phyloP scores from a whole-genome alignment of 495 filamentous ascomycete species.

The Penicillium canariense region DNA sequence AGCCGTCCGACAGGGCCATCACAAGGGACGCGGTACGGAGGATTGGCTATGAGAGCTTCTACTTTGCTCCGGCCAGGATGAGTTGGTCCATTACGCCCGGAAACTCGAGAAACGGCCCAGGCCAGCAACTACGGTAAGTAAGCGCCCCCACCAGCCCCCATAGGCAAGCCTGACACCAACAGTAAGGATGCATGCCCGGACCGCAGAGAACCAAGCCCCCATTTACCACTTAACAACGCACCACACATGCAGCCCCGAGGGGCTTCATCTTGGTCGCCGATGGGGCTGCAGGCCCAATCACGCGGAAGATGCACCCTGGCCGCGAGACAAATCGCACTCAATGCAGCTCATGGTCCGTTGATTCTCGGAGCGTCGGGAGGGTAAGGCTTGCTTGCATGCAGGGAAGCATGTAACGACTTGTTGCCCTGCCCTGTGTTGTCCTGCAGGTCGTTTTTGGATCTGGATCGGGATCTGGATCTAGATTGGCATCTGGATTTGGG shows the following conservation, averaged over 20 bases:
- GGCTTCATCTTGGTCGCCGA: too few species aligned
- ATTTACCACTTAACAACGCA: too few species aligned
- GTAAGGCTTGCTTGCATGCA: conserved; percentile 2
- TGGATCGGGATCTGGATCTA: not conserved
- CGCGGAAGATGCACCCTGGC: not conserved
- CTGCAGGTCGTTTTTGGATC: not conserved
- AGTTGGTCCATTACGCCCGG: too few species aligned
- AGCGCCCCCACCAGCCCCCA: too few species aligned
- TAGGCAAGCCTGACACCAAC: too few species aligned
- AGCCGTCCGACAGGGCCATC: not conserved
- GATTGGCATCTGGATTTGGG: not conserved
- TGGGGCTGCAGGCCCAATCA: too few species aligned
- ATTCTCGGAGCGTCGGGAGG: not conserved
- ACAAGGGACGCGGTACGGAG: not conserved
- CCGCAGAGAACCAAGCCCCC: too few species aligned
- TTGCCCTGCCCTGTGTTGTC: not conserved
- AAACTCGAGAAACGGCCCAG: too few species aligned
- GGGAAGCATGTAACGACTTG: not conserved
- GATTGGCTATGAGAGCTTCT: too few species aligned
- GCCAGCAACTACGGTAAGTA: too few species aligned
- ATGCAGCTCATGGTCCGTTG: not conserved
- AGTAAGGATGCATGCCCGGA: too few species aligned
- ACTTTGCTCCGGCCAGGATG: too few species aligned
- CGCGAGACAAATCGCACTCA: not conserved
- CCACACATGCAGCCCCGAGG: not conserved